Base-by-base conservation (phyloP, 495 filamentous ascomycete genomes). In the Xylaria cubensis region DNA sequence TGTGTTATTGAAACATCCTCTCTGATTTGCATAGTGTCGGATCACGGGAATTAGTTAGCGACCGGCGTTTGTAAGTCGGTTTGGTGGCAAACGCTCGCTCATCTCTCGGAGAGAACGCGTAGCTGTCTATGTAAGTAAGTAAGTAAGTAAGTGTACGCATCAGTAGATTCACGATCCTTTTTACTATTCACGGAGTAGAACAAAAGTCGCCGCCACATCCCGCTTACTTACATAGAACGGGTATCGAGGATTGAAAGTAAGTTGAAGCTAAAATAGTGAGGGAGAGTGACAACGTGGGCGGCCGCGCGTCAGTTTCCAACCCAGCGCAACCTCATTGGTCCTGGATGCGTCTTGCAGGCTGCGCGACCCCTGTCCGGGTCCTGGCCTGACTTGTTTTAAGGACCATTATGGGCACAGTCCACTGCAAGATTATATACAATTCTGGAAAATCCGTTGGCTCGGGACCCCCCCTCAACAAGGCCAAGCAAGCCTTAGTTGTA, bases 231-330 rank as follows among this genome's bases (percentile, higher is more conserved):
- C 46, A 9, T 4, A 50, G 15, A 50, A 50, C 46, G 19, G 17
- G 1, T 7, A 50, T 9, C 17, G 19, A 50, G 46, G 3, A 21
- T 9, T 24, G 48, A 24, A 51, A 51, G 24, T 51, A 51, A 44
- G 48, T 51, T 10, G 48, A 9, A 51, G 48, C 48, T 51, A 51
- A 51, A 51, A 51, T 51, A 51, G 48, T 21, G 48, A 48, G 44
- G 44, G 17, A 67, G 58, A 76, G 15, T 69, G 53, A 56, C 51
- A 72, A 68, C 68, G 68, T 59, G 64, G 59, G 68, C 58, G 67
- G 72, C 71, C 64, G 71, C 75, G 67, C 71, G 64, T 53, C 36
- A 13, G 58, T 67, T 63, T 64, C 61, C 64, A 46, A 71, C 71
- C 17, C 26, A 13, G 65, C 68, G 55, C 41, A 53, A 50, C 56